Conservation (phyloP, 306 rosid species). For the barrel medic (Medicago truncatula) region MtrunA17r5.0-ANR NC_053049.1:45216501-45217000, state of each 20-base stretch:
- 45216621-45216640: conserved; percentile 19
- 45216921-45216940: conserved; percentile 54
- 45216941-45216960: conserved; percentile 37
- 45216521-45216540: conserved; percentile 32
- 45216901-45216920: conserved; percentile 51
- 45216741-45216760: too few species aligned
- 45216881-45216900: conserved; percentile 79
- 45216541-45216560: conserved; percentile 25
- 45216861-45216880: conserved; percentile 95
- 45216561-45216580: background rate
- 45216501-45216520: conserved; percentile 9
- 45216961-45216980: background rate
- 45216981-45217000: background rate
- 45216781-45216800: conserved; percentile 26
- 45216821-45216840: conserved; percentile 54
- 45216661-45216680: background rate
- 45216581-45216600: conserved; percentile 11
- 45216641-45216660: background rate
- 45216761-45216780: background rate
- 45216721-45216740: background rate
- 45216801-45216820: conserved; percentile 50
- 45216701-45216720: background rate
- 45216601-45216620: conserved; percentile 37
- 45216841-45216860: conserved; percentile 64
- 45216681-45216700: background rate